Evolutionary conservation across 352 stramenopile species (phyloP).

Genomic region (Detonula confervacea): DNA sequence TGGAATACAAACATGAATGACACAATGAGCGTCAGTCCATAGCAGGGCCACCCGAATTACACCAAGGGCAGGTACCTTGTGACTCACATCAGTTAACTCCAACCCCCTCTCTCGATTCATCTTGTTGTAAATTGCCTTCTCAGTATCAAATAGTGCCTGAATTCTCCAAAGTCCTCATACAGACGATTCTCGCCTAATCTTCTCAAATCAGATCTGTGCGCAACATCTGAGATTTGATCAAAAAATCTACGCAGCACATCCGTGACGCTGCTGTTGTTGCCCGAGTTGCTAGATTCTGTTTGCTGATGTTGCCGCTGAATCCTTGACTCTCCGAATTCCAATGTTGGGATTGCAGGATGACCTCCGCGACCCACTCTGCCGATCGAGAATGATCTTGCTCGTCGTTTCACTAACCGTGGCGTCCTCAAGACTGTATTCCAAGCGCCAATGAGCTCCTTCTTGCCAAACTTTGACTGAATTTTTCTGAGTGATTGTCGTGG

Average conservation of each 20-base stretch:
- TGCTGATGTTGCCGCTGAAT: too few species aligned
- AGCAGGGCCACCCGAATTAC: too few species aligned
- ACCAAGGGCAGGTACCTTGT: too few species aligned
- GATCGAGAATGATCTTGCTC: constrained; percentile 28
- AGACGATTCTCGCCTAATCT: constrained; percentile 75
- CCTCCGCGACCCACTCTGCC: too few species aligned
- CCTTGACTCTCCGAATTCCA: constrained; percentile 9
- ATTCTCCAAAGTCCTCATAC: constrained; percentile 78
- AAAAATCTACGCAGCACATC: constrained; percentile 81
- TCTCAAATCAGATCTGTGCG: constrained; percentile 73
- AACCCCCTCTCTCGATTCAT: constrained; percentile 64
- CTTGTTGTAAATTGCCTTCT: constrained; percentile 80
- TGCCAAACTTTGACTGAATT: constrained; percentile 57
- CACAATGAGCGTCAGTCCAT: background rate
- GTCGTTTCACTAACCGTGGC: constrained; percentile 66
- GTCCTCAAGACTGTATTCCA: constrained; percentile 83
- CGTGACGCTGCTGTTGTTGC: constrained; percentile 41
- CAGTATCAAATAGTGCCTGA: constrained; percentile 81
- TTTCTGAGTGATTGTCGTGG: constrained; percentile 27
- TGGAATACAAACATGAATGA: background rate
- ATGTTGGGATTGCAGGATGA: constrained; percentile 13
- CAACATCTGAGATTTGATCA: constrained; percentile 78
- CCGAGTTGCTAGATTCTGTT: too few species aligned
- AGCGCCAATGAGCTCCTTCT: constrained; percentile 80
- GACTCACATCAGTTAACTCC: constrained; percentile 77